Evolutionary conservation across 495 filamentous ascomycete genomes (phyloP).

Genomic region (Aspergillus diversus): DNA sequence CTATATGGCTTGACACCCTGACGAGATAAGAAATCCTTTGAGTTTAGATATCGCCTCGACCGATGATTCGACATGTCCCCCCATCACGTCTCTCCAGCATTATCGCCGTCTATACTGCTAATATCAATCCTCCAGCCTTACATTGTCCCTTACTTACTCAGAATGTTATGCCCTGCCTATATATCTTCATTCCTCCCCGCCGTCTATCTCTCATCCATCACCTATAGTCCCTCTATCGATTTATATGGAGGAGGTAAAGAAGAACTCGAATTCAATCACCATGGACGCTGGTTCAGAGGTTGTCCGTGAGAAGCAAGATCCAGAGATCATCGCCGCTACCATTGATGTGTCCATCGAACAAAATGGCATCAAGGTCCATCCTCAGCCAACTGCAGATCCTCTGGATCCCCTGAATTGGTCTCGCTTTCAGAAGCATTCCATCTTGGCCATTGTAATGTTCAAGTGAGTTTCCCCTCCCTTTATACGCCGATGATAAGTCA

Average conservation of each 20-base stretch:
- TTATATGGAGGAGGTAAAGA: constrained; percentile 10
- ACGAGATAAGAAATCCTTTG: constrained; percentile 16
- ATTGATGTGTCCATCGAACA: constrained; percentile 26
- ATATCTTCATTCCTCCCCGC: neutral
- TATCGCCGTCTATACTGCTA: neutral
- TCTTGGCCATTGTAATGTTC: constrained; percentile 61
- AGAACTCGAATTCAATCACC: neutral
- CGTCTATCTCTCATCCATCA: neutral
- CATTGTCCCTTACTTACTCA: neutral
- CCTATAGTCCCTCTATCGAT: neutral
- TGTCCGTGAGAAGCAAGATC: constrained; percentile 12
- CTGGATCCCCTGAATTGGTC: constrained; percentile 66
- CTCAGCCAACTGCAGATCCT: constrained; percentile 55
- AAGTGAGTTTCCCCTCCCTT: constrained; percentile 36
- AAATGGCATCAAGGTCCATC: constrained; percentile 47
- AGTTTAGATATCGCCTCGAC: constrained; percentile 21
- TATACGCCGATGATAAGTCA: no score
- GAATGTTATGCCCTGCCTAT: neutral
- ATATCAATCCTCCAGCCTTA: neutral
- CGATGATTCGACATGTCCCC: constrained; percentile 21
- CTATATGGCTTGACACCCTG: neutral
- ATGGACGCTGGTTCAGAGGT: constrained; percentile 3
- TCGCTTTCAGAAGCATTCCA: constrained; percentile 49
- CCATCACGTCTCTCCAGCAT: neutral
- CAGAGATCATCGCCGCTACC: constrained; percentile 11